A percentile compares a stretch with the other conserved stretches of the same genome.
These are phyloP conservation scores for Rutidosis leptorrhynchoides DNA, from an alignment of 129 eudicot species.

Conservation along the genomic window DNA sequence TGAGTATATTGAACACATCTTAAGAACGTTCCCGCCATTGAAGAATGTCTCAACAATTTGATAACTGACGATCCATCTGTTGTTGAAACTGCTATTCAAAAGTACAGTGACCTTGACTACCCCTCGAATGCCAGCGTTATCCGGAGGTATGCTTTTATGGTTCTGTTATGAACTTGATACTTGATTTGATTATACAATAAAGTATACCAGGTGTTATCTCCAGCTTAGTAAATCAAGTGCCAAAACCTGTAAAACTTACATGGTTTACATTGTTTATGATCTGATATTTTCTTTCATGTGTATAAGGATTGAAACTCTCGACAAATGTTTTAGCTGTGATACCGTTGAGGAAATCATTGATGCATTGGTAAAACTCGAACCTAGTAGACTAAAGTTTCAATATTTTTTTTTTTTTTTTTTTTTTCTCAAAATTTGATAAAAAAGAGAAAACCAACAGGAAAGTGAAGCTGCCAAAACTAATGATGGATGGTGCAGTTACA, in stretches of 20 bases:
- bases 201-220: background rate
- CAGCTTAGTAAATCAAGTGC: background rate
- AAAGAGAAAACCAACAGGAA: constrained; percentile 42
- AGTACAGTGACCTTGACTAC: constrained; percentile 48
- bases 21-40: constrained; percentile 73
- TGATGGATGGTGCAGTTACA: constrained; percentile 58
- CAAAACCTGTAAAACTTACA: background rate
- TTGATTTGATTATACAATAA: background rate
- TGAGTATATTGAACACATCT: background rate
- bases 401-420: background rate
- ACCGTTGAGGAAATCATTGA: constrained; percentile 86
- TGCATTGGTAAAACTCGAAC: constrained; percentile 49
- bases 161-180: background rate
- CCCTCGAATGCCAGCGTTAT: constrained; percentile 51
- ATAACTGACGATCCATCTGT: constrained; percentile 81
- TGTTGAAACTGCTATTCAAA: constrained; percentile 53
- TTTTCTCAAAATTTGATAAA: background rate
- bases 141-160: constrained; percentile 15
- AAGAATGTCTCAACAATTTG: constrained; percentile 55
- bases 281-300: constrained; percentile 2
- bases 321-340: constrained; percentile 74
- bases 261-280: background rate
- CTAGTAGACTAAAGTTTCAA: background rate
- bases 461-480: constrained; percentile 60
- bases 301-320: constrained; percentile 55